Evolutionary conservation across 768 basidiomycete genomes (phyloP), one percentile per base, ranked within the genome.

Genomic region (Rhizopogon salebrosus): DNA sequence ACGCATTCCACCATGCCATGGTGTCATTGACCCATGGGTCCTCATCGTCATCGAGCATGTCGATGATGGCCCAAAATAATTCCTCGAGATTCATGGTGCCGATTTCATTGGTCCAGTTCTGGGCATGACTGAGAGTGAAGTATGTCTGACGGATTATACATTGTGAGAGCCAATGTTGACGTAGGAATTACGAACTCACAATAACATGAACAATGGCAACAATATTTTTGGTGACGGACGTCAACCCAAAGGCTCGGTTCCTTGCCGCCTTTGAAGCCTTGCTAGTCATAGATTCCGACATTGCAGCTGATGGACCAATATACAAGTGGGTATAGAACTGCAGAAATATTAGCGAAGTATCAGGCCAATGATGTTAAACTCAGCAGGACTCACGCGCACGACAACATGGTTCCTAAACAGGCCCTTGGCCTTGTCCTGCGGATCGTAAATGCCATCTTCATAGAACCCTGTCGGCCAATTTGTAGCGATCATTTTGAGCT

Each of bases 271-370:
- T 49, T 37, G 48, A 49, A 14, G 39, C 20, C 14, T 26, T 38
- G 26, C 43, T 13, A 27, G 48, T 18, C 2, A 23, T 20, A 13
- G 29, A 38, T 20, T 22, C 5, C 6, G 14, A 27, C 18, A 29
- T 34, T 37, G 48, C 48, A 18, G 48, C 34, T 23, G 50, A 23
- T 10, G 39, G 50, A 6, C 50, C 50, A 31, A 51, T 39, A 39
- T 39, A 51, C 18, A 51, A 20, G 31, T 51, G 50, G 3, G 14
- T 41, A 38, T 51, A 51, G 22, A 51, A 40, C 50, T 51, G 29
- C 13, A 7, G 24, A 20, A 31, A 41, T n/a, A 16, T 16, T 8
- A 6, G n/a, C 29, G 11, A 51, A 2, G 36, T 27, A 51, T 10
- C n/a, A n/a, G n/a, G n/a, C n/a, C n/a, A n/a, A n/a, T n/a, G 6